phyloP scores from a whole-genome alignment of 2,329 filamentous ascomycete species.

The Pestalotiopsis sp. region DNA sequence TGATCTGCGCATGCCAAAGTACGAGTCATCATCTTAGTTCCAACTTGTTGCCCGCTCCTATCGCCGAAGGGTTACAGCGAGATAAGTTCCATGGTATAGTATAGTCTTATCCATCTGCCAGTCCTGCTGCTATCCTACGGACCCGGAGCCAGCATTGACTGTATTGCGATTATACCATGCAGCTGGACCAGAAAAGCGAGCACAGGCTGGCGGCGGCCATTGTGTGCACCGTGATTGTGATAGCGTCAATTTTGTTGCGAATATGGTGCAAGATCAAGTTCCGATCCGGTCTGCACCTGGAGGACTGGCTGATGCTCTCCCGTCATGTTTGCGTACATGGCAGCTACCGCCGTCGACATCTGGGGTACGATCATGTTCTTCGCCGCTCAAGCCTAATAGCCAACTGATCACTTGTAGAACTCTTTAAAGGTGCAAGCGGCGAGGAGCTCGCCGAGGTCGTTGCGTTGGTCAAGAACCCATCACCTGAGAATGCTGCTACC shows the following conservation, averaged over 20 bases:
- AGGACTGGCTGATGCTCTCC: neutral
- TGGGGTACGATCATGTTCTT: neutral
- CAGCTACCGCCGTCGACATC: neutral
- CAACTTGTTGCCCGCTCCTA: too few species aligned
- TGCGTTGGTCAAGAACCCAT: neutral
- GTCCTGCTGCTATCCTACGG: neutral
- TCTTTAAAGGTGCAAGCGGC: neutral
- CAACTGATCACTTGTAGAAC: neutral
- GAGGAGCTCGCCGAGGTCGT: neutral
- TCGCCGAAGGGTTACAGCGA: too few species aligned
- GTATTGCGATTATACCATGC: neutral
- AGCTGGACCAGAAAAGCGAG: neutral
- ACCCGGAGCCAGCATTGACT: neutral
- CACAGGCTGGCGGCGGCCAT: neutral
- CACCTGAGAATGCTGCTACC: constrained; percentile 1
- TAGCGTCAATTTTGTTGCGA: neutral
- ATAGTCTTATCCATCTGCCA: neutral
- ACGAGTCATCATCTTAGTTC: too few species aligned
- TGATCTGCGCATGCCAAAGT: too few species aligned
- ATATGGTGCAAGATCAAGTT: neutral
- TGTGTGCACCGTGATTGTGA: neutral
- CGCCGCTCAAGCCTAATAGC: neutral
- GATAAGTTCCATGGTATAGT: neutral
- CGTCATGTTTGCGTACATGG: neutral
- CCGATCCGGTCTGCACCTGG: neutral